Conservation (phyloP, 1,284 basidiomycete species). For the Melampsora abietis-canadensis region DNA sequence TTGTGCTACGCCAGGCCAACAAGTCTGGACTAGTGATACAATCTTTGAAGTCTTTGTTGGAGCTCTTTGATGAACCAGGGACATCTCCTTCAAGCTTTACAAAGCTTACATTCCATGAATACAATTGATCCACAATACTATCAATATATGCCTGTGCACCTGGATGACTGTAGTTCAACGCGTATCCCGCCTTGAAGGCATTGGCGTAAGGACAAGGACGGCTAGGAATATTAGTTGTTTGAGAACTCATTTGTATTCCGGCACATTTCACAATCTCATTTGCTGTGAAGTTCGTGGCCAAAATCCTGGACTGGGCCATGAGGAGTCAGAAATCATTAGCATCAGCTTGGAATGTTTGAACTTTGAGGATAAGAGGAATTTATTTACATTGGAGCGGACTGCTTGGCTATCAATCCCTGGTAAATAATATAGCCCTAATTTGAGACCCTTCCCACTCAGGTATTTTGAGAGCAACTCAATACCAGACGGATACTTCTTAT, state of each 20-base stretch:
- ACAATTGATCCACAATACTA: slow-evolving; percentile 29
- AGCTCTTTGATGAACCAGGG: slow-evolving; percentile 27
- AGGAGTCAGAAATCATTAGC: neutral
- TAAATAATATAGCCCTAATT: slow-evolving; percentile 37
- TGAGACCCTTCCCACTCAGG: slow-evolving; percentile 14
- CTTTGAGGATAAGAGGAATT: neutral
- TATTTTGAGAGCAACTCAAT: slow-evolving; percentile 10
- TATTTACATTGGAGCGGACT: slow-evolving; percentile 14
- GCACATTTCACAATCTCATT: slow-evolving; percentile 32
- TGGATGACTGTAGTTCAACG: slow-evolving; percentile 37
- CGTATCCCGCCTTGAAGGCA: slow-evolving; percentile 30
- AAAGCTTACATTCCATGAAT: slow-evolving; percentile 39
- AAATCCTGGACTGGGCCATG: slow-evolving; percentile 6
- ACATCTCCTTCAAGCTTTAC: slow-evolving; percentile 37
- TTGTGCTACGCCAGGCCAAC: slow-evolving; percentile 24
- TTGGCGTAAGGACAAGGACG: slow-evolving; percentile 30
- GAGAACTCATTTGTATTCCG: neutral
- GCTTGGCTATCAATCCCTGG: slow-evolving; percentile 41
- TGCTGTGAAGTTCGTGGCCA: slow-evolving; percentile 33
- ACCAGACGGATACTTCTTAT: slow-evolving; percentile 14
- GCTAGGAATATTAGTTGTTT: neutral
- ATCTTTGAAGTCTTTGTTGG: too few relatives aligned
- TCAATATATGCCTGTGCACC: slow-evolving; percentile 34
- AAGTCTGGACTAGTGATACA: slow-evolving; percentile 28
- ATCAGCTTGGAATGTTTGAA: neutral